These are phyloP conservation scores for Talinum fruticosum DNA, from an alignment of 148 eudicot genomes.

Conservation along the genomic window DNA sequence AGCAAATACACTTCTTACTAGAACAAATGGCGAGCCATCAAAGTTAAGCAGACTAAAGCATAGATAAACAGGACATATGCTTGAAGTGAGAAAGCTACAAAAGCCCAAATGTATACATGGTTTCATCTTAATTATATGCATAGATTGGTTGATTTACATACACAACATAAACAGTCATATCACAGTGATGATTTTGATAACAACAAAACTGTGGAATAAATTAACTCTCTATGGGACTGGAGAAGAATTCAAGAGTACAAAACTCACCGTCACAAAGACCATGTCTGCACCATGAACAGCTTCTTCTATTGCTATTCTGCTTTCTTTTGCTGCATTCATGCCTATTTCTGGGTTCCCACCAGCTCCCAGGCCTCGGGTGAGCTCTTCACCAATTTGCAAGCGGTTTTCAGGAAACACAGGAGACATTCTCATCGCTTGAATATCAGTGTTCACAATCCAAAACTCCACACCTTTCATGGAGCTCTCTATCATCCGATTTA, in stretches of 20 bases:
- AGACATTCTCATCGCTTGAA: conserved; percentile 95
- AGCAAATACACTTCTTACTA: neutral
- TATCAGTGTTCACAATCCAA: conserved; percentile 94
- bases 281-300: conserved; percentile 92
- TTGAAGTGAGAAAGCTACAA: neutral
- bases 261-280: conserved; percentile 96
- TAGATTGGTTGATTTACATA: neutral
- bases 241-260: conserved; percentile 2
- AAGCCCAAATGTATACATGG: neutral
- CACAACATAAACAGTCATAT: neutral
- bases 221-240: neutral
- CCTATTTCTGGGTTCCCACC: conserved; percentile 98
- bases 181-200: neutral
- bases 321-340: conserved; percentile 93
- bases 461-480: conserved; percentile 94
- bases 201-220: neutral
- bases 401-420: conserved; percentile 82
- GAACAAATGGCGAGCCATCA: neutral
- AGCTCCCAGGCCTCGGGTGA: conserved; percentile 96
- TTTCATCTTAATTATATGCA: neutral
- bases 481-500: conserved; percentile 96
- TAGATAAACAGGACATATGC: neutral
- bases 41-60: neutral
- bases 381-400: conserved; percentile 91
- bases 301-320: conserved; percentile 73